Base-by-base conservation (phyloP, 2,329 filamentous ascomycete genomes). In the Davidsoniella eucalypti region DNA sequence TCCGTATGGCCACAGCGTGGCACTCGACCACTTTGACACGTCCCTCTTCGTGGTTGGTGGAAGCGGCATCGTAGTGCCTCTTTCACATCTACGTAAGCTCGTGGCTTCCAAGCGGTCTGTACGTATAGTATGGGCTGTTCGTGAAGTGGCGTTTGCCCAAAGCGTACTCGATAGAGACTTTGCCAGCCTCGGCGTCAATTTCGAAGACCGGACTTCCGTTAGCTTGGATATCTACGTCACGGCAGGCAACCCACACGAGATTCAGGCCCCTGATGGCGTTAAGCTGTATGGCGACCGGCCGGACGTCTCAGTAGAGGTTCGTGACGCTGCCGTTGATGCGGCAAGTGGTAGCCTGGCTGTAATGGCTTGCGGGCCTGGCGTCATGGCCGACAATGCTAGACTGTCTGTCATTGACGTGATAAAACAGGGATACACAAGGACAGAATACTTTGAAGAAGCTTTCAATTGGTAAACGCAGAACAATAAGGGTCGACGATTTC, bases 21-120 rank as follows among this genome's bases (percentile, higher is more conserved):
- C 63, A 0, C 59, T 71, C 2, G 56, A 65, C 39, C 54, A 55
- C 1, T 70, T 67, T 41, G 60, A 64, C 10, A 61, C 62, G 18
- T 56, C 70, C 1, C 51, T 70, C 0, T 70, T 71, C 51, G 56
- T 71, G 4, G 65, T 66, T 0, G 69, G 69, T 1, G 69, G 69
- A 0, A 70, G 66, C 44, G 69, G 69, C 0, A 63, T 71, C 12
- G 68, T 67, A 14, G 61, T 67, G 0, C 61, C 68, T 0, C 54
- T 70, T 0, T 65, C 67, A 1, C 67, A 71, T 49, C 54, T 69
- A 2, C 54, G 57, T 1, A 43, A 50, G 0, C 58, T 69, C 5
- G 55, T 59, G 1, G 18, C 45, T n/a, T 53, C 47, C 3, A 56
- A 58, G 0, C 56, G 54, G 18, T 57, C 58, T 0, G 55, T 68